Evolutionary conservation across 768 basidiomycete genomes (phyloP).

Genomic region (Pseudohyphozyma bogoriensis): DNA sequence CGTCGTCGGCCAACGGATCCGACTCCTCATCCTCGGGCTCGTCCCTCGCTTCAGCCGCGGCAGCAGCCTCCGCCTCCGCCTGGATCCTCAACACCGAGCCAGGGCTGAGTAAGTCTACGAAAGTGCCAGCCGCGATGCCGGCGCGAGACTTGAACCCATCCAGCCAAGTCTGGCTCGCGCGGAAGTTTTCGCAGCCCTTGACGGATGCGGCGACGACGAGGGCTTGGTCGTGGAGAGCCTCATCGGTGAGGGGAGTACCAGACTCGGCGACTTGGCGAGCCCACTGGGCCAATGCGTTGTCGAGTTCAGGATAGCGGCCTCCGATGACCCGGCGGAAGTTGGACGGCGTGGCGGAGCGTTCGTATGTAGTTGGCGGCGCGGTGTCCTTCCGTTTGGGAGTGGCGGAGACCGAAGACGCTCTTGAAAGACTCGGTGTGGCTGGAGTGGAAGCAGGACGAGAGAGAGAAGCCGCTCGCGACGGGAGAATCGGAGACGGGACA

Average conservation of each 20-base stretch:
- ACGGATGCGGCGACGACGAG: conserved; percentile 53
- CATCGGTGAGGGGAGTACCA: conserved; percentile 51
- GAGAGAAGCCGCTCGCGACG: neutral
- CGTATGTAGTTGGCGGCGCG: neutral
- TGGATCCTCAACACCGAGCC: neutral
- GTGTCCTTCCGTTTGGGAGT: too few relatives aligned
- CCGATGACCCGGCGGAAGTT: neutral
- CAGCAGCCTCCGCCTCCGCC: neutral
- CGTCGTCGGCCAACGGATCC: neutral
- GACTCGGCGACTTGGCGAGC: conserved; percentile 4
- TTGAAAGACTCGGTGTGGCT: neutral
- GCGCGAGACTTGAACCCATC: conserved; percentile 82
- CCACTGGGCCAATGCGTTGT: conserved; percentile 37
- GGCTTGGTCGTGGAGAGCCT: conserved; percentile 55
- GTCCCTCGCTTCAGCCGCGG: neutral
- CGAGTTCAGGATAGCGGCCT: conserved; percentile 56
- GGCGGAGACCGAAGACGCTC: conserved; percentile 6
- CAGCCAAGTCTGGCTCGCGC: conserved; percentile 84
- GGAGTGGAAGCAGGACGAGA: neutral
- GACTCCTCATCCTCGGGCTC: neutral
- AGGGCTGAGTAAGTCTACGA: neutral
- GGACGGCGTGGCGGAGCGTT: conserved; percentile 34
- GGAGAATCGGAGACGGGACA: too few relatives aligned
- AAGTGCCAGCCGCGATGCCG: conserved; percentile 43
- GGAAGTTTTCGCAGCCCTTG: conserved; percentile 55